These are phyloP conservation scores for Larix kaempferi DNA, from an alignment of 75 land plant species.

Conservation along the genomic window DNA sequence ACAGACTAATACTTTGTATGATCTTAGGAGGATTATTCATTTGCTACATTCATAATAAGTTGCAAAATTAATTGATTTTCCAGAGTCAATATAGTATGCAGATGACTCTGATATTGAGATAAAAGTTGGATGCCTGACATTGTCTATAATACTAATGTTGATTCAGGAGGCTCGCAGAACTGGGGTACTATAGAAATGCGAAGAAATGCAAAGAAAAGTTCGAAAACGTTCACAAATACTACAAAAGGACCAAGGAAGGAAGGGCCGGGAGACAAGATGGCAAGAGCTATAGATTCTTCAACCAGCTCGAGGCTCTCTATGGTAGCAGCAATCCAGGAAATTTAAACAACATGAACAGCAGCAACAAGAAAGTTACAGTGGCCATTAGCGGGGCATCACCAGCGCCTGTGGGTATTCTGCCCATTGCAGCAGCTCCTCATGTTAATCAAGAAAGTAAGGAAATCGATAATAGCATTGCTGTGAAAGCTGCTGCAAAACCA, in stretches of 20 bases:
- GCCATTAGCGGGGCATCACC: neutral
- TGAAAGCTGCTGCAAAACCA: neutral
- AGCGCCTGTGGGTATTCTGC: neutral
- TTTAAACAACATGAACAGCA: neutral
- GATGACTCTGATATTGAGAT: no score
- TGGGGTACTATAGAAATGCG: constrained; percentile 23
- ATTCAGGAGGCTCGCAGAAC: constrained; percentile 28
- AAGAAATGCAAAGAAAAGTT: constrained; percentile 35
- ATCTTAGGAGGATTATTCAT: no score
- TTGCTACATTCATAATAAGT: no score
- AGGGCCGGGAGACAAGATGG: constrained; percentile 29
- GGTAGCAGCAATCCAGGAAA: neutral
- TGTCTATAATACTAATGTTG: no score
- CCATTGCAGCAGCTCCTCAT: neutral
- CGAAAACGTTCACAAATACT: constrained; percentile 32
- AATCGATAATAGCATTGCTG: neutral
- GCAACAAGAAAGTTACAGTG: constrained; percentile 6
- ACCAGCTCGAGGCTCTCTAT: constrained; percentile 19
- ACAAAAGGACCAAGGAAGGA: constrained; percentile 25
- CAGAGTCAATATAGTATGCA: no score
- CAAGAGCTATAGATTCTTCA: constrained; percentile 23
- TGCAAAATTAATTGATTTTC: no score
- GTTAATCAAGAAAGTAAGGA: neutral
- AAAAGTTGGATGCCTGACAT: no score
- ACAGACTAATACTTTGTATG: no score